Evolutionary conservation across 2,329 filamentous ascomycete species (phyloP).

Genomic region (Reticulascus tulasneorum): DNA sequence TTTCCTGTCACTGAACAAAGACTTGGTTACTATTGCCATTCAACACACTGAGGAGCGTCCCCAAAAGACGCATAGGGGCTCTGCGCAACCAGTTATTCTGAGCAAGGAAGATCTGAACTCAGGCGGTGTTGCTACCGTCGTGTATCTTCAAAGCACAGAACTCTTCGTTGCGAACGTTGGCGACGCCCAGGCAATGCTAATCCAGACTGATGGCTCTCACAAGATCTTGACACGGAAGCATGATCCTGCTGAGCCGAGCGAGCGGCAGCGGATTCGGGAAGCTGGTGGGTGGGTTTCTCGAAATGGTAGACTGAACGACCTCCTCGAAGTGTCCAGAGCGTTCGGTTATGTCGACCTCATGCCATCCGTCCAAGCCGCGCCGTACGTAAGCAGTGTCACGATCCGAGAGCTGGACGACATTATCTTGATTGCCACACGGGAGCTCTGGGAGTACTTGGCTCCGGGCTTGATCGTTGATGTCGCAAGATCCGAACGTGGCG

Average conservation of each 20-base stretch:
- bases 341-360: constrained; percentile 94
- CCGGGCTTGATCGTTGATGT: constrained; percentile 90
- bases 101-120: constrained; percentile 86
- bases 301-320: constrained; percentile 88
- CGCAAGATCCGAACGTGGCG: constrained; percentile 76
- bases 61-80: constrained; percentile 64
- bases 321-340: constrained; percentile 84
- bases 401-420: constrained; percentile 90
- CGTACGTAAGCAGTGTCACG: constrained; percentile 72
- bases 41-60: constrained; percentile 74
- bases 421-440: constrained; percentile 83
- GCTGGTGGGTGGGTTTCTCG: constrained; percentile 94
- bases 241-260: constrained; percentile 80
- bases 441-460: constrained; percentile 92
- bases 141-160: constrained; percentile 86
- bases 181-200: constrained; percentile 91
- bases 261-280: constrained; percentile 85
- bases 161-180: constrained; percentile 94
- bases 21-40: constrained; percentile 79
- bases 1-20: constrained; percentile 89
- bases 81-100: constrained; percentile 69
- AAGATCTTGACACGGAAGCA: constrained; percentile 86
- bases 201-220: constrained; percentile 81
- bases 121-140: constrained; percentile 85
- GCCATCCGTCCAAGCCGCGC: constrained; percentile 88